phyloP scores from a whole-genome alignment of 192 early-diverging fungal species.

The Linnemannia schmuckeri region DNA sequence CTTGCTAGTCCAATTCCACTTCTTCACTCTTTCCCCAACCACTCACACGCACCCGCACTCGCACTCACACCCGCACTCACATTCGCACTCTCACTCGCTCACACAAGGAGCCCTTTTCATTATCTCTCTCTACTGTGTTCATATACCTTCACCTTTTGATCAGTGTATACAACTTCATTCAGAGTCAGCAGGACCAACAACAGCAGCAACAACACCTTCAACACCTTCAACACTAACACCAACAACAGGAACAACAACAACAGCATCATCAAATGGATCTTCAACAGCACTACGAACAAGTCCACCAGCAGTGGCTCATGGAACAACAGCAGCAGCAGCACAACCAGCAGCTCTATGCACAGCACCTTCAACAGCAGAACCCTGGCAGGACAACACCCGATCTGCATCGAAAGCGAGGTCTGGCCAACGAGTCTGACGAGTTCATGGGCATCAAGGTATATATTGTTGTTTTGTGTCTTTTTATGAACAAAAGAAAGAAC shows the following conservation, averaged over 20 bases:
- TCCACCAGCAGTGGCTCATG: constrained; percentile 30
- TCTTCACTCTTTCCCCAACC: not conserved
- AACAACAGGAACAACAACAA: constrained; percentile 2
- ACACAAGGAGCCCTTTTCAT: not conserved
- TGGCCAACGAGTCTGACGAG: constrained; percentile 39
- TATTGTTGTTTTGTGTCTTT: not conserved
- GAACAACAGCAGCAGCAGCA: constrained; percentile 47
- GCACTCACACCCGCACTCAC: not conserved
- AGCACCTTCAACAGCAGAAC: constrained; percentile 29
- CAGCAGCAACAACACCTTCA: constrained; percentile 18
- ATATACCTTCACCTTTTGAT: not conserved
- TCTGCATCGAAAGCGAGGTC: constrained; percentile 32
- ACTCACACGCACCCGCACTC: not conserved
- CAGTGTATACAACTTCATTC: not conserved
- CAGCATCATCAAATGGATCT: constrained; percentile 12
- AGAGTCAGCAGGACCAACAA: constrained; percentile 12
- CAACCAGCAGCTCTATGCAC: constrained; percentile 20
- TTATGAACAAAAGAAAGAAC: not conserved
- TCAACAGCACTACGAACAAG: constrained; percentile 23
- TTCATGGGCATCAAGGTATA: constrained; percentile 33
- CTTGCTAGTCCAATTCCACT: not conserved
- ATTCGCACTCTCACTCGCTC: not conserved
- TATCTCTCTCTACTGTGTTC: not conserved
- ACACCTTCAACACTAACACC: constrained; percentile 7
- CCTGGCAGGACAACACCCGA: not conserved